Base-by-base conservation (phyloP, 2,329 filamentous ascomycete species). In the Purpureocillium lavendulum region DNA sequence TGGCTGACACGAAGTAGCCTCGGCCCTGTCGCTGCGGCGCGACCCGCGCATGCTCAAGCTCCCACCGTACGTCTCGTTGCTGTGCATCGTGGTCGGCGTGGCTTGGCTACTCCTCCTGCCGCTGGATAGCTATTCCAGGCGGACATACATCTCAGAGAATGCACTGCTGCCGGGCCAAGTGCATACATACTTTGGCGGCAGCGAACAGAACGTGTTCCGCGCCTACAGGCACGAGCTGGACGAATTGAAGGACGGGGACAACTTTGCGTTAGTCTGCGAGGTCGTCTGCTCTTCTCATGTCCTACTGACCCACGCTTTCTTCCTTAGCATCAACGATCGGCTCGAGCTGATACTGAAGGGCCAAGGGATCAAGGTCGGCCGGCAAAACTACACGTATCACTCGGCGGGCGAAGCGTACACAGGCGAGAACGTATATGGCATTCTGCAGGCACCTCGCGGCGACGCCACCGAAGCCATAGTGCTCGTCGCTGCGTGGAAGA, bases 381-480 rank as follows among this genome's bases (percentile, higher is more conserved):
- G 81, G 32, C 92, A 98, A 60, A 84, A 84, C 52, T 98, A 92
- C 66, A 80, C 82, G 10, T 98, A 95, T 62, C 73, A 74, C 35
- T 83, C 87, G 11, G 82, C 85, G 2, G 89, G 88, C 4, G 73
- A 80, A 48, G 75, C 71, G 9, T 82, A 85, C 55, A 66, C 75
- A 4, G 89, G 90, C 38, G 82, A 95, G 69, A 98, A 98, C 62
- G 73, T 92, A 33, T 98, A 98, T 60, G 87, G 87, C 6, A 84
- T 98, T 45, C 75, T 98, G 8, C 88, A 95, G 57, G 92, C 90
- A 2, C 92, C 92, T 0, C 78, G 92, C 31, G 90, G 92, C 35
- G 92, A 98, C 67, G 92, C 92, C 12, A 98, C 92, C 2, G 92
- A 98, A 64, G 92, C 92, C 10, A 88, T 98, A 55, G 92, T 98